Conservation (phyloP, 768 basidiomycete genomes). For the Macrolepiota fuliginosa region DNA sequence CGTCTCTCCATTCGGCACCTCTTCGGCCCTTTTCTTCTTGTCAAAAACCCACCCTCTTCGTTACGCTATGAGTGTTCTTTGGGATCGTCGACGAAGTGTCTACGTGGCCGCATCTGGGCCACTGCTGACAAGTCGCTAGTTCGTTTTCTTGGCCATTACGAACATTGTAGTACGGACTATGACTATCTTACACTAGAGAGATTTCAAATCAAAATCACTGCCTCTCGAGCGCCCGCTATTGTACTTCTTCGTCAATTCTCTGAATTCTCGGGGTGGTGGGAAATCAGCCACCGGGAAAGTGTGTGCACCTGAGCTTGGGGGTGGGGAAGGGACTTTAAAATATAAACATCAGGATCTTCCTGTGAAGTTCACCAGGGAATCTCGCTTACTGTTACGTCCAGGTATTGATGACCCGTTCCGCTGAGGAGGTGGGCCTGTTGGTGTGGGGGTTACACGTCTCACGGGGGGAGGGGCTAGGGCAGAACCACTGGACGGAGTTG, state of each 20-base stretch:
- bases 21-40: background rate
- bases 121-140: background rate
- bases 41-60: background rate
- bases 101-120: constrained; percentile 9
- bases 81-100: background rate
- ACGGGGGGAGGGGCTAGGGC: constrained; percentile 30
- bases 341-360: constrained; percentile 15
- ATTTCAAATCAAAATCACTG: constrained; percentile 62
- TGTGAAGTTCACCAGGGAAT: constrained; percentile 14
- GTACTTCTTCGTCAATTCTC: constrained; percentile 49
- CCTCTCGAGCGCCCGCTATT: constrained; percentile 64
- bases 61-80: background rate
- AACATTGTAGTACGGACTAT: background rate
- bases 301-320: constrained; percentile 63
- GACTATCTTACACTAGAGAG: constrained; percentile 24
- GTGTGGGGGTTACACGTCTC: constrained; percentile 22
- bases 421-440: constrained; percentile 15
- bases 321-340: constrained; percentile 44
- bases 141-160: background rate
- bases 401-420: constrained; percentile 20
- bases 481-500: constrained; percentile 21
- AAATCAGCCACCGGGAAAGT: constrained; percentile 77
- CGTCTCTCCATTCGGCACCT: background rate
- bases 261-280: constrained; percentile 72
- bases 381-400: constrained; percentile 48